phyloP scores from a whole-genome alignment of 2,329 filamentous ascomycete genomes.

The Nigrospora osmanthi region DNA sequence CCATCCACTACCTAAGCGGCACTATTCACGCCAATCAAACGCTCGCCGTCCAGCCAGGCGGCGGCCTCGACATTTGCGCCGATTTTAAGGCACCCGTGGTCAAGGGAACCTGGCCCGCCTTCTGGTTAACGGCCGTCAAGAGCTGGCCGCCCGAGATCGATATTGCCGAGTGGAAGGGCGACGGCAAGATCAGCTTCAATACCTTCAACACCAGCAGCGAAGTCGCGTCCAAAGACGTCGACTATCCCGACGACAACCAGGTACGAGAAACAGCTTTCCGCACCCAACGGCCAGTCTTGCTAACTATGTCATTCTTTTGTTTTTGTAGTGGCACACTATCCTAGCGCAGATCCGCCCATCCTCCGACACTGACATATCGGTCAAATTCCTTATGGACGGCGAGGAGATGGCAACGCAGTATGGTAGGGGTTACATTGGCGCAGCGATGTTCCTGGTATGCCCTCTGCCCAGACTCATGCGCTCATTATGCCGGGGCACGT shows the following conservation, averaged over 20 bases:
- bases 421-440: slow-evolving; percentile 39
- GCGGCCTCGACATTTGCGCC: slow-evolving; percentile 28
- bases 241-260: slow-evolving; percentile 27
- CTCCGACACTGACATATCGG: slow-evolving; percentile 42
- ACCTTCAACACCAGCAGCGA: slow-evolving; percentile 33
- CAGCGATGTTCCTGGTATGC: slow-evolving; percentile 31
- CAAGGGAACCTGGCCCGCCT: slow-evolving; percentile 47
- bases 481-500: no score
- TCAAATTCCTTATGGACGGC: slow-evolving; percentile 47
- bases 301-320: slow-evolving; percentile 22
- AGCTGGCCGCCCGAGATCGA: slow-evolving; percentile 54
- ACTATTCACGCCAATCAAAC: slow-evolving; percentile 32
- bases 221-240: slow-evolving; percentile 37
- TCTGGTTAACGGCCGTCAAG: slow-evolving; percentile 47
- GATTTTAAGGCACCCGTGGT: slow-evolving; percentile 26
- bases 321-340: slow-evolving; percentile 37
- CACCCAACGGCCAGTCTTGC: slow-evolving; percentile 38
- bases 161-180: slow-evolving; percentile 55
- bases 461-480: not conserved
- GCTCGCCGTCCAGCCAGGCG: slow-evolving; percentile 27
- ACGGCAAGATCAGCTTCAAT: slow-evolving; percentile 47
- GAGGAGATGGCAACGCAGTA: slow-evolving; percentile 39
- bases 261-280: not conserved
- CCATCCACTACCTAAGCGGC: slow-evolving; percentile 40
- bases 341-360: slow-evolving; percentile 40